Conservation (phyloP, 2,329 filamentous ascomycete species). For the Aureobasidium sp. region DNA sequence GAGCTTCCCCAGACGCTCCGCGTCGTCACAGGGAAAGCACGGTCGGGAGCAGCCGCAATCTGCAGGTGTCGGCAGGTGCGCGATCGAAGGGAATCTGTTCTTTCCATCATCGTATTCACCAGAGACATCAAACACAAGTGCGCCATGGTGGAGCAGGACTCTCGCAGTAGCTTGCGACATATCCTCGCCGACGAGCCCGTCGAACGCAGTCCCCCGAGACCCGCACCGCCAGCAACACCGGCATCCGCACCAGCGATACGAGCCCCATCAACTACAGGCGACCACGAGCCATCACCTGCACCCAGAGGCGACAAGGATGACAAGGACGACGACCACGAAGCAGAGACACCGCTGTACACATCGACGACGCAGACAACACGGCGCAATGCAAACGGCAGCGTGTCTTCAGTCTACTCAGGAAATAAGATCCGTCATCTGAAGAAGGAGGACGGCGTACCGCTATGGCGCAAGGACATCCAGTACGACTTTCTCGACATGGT, state of each 20-base stretch:
- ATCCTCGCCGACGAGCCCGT: constrained; percentile 21
- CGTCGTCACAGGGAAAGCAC: constrained; percentile 2
- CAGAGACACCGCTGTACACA: constrained; percentile 33
- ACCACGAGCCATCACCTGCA: background rate
- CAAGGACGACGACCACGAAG: background rate
- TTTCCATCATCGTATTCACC: background rate
- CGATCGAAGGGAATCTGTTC: background rate
- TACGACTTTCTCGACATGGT: constrained; percentile 75
- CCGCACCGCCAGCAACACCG: constrained; percentile 4
- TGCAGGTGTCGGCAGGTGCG: background rate
- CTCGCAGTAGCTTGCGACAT: constrained; percentile 17
- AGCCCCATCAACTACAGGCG: background rate
- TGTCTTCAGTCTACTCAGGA: constrained; percentile 58
- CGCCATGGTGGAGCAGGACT: constrained; percentile 14
- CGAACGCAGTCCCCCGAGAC: constrained; percentile 11
- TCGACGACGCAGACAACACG: constrained; percentile 44
- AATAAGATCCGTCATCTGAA: constrained; percentile 80
- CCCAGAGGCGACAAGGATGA: constrained; percentile 8
- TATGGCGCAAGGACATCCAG: constrained; percentile 83
- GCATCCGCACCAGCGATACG: constrained; percentile 11
- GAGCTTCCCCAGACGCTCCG: background rate
- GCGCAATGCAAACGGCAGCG: constrained; percentile 56
- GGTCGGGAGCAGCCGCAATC: background rate
- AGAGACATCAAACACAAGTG: background rate
- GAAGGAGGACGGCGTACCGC: constrained; percentile 78